Evolutionary conservation across 306 rosid species (phyloP).

Genomic region (Senna siamea): DNA sequence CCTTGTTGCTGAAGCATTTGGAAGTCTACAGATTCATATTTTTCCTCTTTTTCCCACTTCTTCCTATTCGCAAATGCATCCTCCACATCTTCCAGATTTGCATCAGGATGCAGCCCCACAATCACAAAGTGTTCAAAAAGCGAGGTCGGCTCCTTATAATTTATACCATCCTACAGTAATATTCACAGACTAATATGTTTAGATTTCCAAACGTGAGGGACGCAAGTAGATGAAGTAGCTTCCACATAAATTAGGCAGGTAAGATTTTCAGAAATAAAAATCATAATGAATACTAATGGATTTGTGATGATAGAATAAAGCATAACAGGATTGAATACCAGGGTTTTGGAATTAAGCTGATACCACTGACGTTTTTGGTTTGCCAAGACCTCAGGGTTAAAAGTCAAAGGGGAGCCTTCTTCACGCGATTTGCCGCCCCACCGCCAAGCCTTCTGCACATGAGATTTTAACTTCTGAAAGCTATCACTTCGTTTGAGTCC

Average conservation of each 20-base stretch:
- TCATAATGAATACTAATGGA: constrained; percentile 1
- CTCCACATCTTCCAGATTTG: constrained; percentile 76
- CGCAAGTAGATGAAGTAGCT: constrained; percentile 21
- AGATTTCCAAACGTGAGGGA: constrained; percentile 35
- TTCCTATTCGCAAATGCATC: constrained; percentile 71
- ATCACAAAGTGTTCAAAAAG: constrained; percentile 91
- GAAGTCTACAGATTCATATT: constrained; percentile 49
- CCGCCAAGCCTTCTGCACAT: constrained; percentile 72
- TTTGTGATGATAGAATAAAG: constrained; percentile 20
- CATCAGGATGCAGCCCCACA: constrained; percentile 89
- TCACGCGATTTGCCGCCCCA: constrained; percentile 60
- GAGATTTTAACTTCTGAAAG: constrained; percentile 68
- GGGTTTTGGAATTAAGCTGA: constrained; percentile 81
- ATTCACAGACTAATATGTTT: constrained; percentile 38
- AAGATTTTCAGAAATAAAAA: constrained; percentile 16
- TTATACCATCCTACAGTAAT: constrained; percentile 61
- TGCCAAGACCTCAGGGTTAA: constrained; percentile 89
- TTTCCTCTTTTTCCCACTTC: constrained; percentile 68
- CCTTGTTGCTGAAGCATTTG: constrained; percentile 52
- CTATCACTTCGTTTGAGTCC: constrained; percentile 55
- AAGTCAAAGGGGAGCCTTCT: constrained; percentile 41
- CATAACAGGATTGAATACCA: constrained; percentile 53
- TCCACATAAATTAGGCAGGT: constrained; percentile 28
- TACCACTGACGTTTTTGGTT: constrained; percentile 98
- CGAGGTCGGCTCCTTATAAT: constrained; percentile 72